Conservation (phyloP, 2,329 filamentous ascomycete genomes). For the Talaromyces verruculosus region DNA sequence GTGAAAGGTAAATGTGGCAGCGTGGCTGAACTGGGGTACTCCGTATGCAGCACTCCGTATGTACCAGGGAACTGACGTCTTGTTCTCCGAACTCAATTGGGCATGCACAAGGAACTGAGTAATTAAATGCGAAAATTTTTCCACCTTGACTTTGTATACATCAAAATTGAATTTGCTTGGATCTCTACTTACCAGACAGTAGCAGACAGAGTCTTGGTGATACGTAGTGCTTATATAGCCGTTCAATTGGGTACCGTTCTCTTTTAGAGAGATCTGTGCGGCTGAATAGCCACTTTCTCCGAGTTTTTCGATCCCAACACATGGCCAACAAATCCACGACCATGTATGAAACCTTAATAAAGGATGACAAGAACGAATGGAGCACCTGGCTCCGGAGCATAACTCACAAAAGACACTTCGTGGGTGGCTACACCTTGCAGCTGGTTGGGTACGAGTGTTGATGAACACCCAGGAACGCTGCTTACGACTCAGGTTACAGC, state of each 20-base stretch:
- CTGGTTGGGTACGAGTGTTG: conserved; percentile 4
- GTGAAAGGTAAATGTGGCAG: neutral
- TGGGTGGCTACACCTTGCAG: conserved; percentile 2
- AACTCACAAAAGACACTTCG: neutral
- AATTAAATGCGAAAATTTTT: neutral
- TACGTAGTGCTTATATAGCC: neutral
- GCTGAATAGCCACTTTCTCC: neutral
- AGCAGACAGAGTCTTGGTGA: neutral
- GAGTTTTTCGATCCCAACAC: neutral
- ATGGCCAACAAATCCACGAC: neutral
- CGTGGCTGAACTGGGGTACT: conserved; percentile 6
- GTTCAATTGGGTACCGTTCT: neutral
- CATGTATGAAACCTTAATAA: conserved; percentile 3
- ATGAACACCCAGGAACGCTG: neutral
- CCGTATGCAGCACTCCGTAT: neutral
- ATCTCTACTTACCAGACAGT: neutral
- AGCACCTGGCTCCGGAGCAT: neutral
- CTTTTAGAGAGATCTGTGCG: neutral
- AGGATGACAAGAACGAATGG: neutral
- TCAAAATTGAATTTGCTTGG: neutral
- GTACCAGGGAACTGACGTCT: neutral
- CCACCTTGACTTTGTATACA: neutral
- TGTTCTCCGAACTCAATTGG: neutral
- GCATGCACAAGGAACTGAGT: neutral
- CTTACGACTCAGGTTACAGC: neutral